Percentiles rank a stretch among this genome's conserved stretches.
Evolutionary conservation across 768 basidiomycete genomes (phyloP).

Genomic region (Porphyrellus cyaneotinctus): DNA sequence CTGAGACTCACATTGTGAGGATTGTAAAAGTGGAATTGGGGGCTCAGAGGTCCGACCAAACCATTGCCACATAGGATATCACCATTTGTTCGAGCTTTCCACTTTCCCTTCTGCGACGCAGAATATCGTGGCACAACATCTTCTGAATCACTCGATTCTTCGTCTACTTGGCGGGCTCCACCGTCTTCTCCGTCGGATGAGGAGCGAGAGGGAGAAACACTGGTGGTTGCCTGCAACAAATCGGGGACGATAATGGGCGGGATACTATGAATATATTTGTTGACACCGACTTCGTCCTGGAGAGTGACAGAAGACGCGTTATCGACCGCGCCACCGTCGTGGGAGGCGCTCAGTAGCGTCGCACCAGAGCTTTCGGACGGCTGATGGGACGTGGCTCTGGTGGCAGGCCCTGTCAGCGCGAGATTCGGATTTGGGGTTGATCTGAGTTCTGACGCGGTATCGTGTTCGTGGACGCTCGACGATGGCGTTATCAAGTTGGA

Average conservation of each 20-base stretch:
- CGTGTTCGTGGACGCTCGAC: not conserved
- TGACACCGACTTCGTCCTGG: not conserved
- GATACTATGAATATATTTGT: constrained; percentile 2
- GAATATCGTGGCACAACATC: constrained; percentile 2
- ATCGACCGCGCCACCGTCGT: constrained; percentile 1
- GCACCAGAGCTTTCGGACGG: constrained; percentile 4
- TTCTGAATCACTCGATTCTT: not conserved
- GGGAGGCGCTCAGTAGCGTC: not conserved
- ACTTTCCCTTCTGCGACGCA: constrained; percentile 14
- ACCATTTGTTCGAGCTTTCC: constrained; percentile 1
- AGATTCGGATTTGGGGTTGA: not conserved
- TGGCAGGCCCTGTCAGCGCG: not conserved
- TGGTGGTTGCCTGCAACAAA: constrained; percentile 10
- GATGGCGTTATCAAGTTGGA: not conserved
- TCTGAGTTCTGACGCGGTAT: not conserved
- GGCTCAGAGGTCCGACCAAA: not conserved
- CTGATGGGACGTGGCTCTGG: not conserved
- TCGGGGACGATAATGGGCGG: constrained; percentile 15
- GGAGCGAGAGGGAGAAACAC: not conserved
- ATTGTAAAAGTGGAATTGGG: not conserved
- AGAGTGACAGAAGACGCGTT: constrained; percentile 14
- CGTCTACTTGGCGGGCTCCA: not conserved
- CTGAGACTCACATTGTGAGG: constrained; percentile 4
- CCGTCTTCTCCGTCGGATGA: not conserved
- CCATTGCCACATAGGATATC: not conserved